Evolutionary conservation across 768 basidiomycete species (phyloP), one percentile per base, ranked within the genome.

Genomic region (Boletellus sp.): DNA sequence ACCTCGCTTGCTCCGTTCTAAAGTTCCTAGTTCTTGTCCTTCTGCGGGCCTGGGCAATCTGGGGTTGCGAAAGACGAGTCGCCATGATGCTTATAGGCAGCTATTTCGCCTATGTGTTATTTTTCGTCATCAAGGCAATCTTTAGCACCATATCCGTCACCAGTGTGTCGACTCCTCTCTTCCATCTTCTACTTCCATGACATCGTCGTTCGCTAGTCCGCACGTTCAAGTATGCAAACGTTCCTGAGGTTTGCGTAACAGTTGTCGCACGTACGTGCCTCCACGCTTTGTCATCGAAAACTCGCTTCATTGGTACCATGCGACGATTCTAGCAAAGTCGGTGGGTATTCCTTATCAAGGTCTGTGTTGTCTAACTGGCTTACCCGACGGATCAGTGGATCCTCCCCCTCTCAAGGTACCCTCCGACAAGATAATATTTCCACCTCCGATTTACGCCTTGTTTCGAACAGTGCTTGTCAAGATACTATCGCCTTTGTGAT

Each of bases 11-110:
- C 4, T 16, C 31, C 13, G 12, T 3, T 36, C 33, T 23, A 19
- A 41, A 12, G 1, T 7, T n/a, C 16, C 10, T 10, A 60, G 58
- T 55, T 43, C 49, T 60, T 16, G 57, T 58, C 12, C 51, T 60
- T 32, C 13, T 56, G 26, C 48, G 59, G 15, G 54, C 52, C 9
- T 58, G 59, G 51, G 52, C 59, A 20, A 56, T 60, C 35, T 60
- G 59, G 59, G 48, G 59, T 1, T 49, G 54, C 11, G 19, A n/a
- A 2, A 34, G 31, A 38, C 10, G 20, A 23, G 22, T 42, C 13
- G 40, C 47, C 17, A 20, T n/a, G 12, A 6, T 28, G 9, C 38
- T 60, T 8, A 20, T 60, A 3, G 39, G 17, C 22, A 32, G 45
- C 15, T 60, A 60, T 37, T 4, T 17, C 9, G 11, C 12, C 8